Evolutionary conservation across 2,329 filamentous ascomycete species (phyloP).

Genomic region (Penicillium digitatum): DNA sequence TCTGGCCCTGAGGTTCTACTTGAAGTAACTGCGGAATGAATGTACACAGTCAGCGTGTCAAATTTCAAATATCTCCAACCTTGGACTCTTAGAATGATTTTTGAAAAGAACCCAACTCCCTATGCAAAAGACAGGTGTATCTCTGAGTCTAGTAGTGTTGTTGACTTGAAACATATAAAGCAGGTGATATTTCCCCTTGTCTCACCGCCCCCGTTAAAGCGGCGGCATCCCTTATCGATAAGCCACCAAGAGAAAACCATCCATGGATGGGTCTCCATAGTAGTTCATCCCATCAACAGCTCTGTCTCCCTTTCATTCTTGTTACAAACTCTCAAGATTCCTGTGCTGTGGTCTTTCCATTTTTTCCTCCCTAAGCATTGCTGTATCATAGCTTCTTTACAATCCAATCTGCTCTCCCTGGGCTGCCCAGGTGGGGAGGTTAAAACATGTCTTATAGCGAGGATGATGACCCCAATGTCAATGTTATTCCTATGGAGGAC

Average conservation of each 20-base stretch:
- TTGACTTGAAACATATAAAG: not conserved
- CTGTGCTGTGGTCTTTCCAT: not conserved
- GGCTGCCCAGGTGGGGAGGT: not conserved
- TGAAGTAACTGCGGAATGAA: conserved; percentile 9
- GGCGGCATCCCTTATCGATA: conserved; percentile 1
- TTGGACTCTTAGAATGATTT: not conserved
- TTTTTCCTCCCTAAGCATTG: not conserved
- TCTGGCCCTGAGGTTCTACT: not conserved
- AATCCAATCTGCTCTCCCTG: not conserved
- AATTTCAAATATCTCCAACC: not conserved
- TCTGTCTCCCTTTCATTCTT: not conserved
- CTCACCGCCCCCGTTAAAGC: not conserved
- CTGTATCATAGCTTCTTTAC: not conserved
- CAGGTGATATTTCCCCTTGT: not conserved
- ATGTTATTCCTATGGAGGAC: conserved; percentile 34
- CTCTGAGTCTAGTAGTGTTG: not conserved
- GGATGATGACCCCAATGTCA: conserved; percentile 20
- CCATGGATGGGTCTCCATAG: not conserved
- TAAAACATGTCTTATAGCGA: conserved; percentile 7
- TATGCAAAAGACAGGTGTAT: not conserved
- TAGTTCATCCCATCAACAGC: conserved; percentile 1
- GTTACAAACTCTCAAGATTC: not conserved
- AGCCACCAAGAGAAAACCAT: not conserved
- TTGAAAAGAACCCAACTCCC: not conserved
- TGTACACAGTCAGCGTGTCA: not conserved